A percentile compares a stretch with the other conserved stretches of the same genome.
Evolutionary conservation across 306 rosid genomes (phyloP).

Genomic region (Potentilla sterilis): DNA sequence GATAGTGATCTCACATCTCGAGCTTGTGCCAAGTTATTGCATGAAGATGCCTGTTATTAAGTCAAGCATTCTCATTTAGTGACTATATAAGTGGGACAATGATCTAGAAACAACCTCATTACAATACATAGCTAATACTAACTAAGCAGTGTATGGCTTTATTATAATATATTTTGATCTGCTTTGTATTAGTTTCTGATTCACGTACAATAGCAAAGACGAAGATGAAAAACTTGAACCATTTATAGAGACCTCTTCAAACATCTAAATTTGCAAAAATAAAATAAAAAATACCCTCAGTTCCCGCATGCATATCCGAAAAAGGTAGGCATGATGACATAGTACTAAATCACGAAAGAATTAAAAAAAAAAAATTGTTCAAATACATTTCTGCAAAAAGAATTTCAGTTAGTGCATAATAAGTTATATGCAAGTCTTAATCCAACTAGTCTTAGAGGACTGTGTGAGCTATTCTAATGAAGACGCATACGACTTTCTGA

Average conservation of each 20-base stretch:
- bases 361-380: background rate
- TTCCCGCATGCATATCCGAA: background rate
- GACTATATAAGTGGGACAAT: slow-evolving; percentile 4
- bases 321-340: background rate
- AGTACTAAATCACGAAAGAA: background rate
- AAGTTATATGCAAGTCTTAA: too few species aligned
- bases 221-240: background rate
- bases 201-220: background rate
- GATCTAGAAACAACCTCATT: background rate
- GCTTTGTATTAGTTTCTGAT: background rate
- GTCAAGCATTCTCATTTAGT: slow-evolving; percentile 16
- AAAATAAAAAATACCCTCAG: too few species aligned
- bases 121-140: background rate
- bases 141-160: background rate
- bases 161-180: background rate
- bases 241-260: background rate
- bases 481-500: background rate
- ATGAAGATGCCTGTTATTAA: slow-evolving; percentile 44
- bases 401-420: too few species aligned
- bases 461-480: background rate
- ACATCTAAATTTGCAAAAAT: too few species aligned
- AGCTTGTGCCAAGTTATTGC: slow-evolving; percentile 40
- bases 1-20: slow-evolving; percentile 63
- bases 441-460: background rate
- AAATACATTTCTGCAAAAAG: background rate